These are phyloP conservation scores for Colletotrichum sojae DNA, from an alignment of 2,329 filamentous ascomycete genomes.

Conservation along the genomic window DNA sequence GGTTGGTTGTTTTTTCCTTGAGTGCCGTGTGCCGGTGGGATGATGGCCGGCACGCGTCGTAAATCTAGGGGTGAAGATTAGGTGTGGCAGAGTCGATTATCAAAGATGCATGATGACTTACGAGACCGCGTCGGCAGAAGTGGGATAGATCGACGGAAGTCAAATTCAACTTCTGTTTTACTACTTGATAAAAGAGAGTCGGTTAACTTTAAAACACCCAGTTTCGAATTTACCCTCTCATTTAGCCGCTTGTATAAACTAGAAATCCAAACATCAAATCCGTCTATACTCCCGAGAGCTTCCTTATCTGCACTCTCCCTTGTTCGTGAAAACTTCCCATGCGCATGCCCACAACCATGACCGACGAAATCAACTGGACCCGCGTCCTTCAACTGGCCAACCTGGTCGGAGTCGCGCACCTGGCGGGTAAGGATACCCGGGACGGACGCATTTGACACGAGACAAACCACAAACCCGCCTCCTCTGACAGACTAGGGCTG, in stretches of 20 bases:
- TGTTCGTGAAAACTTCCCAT: neutral
- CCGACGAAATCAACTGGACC: neutral
- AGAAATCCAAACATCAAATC: neutral
- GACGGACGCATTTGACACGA: too few relatives aligned
- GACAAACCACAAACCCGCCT: too few relatives aligned
- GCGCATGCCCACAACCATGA: neutral
- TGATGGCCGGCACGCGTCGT: slow-evolving; percentile 7
- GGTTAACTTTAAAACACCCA: too few relatives aligned
- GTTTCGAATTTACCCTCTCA: neutral
- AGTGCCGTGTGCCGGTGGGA: slow-evolving; percentile 25
- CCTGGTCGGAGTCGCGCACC: neutral
- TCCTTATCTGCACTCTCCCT: too few relatives aligned
- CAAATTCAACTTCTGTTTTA: neutral
- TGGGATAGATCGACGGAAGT: slow-evolving; percentile 17
- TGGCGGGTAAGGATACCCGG: neutral
- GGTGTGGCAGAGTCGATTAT: slow-evolving; percentile 5
- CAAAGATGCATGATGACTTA: neutral
- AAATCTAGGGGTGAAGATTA: neutral
- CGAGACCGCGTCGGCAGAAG: neutral
- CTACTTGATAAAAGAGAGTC: too few relatives aligned
- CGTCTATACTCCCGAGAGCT: too few relatives aligned
- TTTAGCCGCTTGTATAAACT: too few relatives aligned
- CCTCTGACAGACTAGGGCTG: neutral
- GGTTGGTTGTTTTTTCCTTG: too few relatives aligned
- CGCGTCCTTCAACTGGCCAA: neutral